phyloP scores from a whole-genome alignment of 2,329 filamentous ascomycete species.

The Trichoderma lentiforme region DNA sequence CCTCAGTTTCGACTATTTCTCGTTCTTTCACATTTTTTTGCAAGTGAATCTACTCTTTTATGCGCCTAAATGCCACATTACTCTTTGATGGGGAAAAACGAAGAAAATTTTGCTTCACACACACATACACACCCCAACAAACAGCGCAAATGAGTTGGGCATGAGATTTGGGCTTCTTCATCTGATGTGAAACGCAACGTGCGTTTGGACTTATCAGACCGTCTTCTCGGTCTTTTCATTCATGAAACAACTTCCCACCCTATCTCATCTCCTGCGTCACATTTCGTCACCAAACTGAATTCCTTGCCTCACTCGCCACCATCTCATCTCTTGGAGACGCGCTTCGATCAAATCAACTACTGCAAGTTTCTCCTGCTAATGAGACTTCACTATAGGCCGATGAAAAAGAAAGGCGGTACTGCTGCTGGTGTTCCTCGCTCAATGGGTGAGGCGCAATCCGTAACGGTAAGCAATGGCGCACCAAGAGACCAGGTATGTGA shows the following conservation, averaged over 20 bases:
- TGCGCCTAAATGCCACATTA: background rate
- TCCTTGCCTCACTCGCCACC: background rate
- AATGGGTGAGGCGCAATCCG: slow-evolving; percentile 62
- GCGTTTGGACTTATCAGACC: background rate
- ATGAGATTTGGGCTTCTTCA: background rate
- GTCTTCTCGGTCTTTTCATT: no score
- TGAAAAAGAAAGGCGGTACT: slow-evolving; percentile 68
- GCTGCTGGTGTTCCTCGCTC: slow-evolving; percentile 65
- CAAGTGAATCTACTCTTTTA: background rate
- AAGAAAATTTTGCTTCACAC: slow-evolving; percentile 3
- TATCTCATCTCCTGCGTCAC: background rate
- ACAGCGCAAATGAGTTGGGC: background rate
- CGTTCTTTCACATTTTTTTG: background rate
- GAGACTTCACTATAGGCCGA: slow-evolving; percentile 49
- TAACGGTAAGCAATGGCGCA: slow-evolving; percentile 52
- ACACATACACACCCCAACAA: background rate
- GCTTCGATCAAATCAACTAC: background rate
- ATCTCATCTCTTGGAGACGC: background rate
- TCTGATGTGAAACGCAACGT: background rate
- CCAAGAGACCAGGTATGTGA: slow-evolving; percentile 52
- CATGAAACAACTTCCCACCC: background rate
- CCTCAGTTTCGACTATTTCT: background rate
- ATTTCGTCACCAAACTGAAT: background rate
- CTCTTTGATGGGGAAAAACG: background rate
- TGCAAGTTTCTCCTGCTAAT: background rate